Percentiles rank a stretch among this genome's conserved stretches.
phyloP scores from a whole-genome alignment of 2,329 filamentous ascomycete species.

The Penicillium frequentans region DNA sequence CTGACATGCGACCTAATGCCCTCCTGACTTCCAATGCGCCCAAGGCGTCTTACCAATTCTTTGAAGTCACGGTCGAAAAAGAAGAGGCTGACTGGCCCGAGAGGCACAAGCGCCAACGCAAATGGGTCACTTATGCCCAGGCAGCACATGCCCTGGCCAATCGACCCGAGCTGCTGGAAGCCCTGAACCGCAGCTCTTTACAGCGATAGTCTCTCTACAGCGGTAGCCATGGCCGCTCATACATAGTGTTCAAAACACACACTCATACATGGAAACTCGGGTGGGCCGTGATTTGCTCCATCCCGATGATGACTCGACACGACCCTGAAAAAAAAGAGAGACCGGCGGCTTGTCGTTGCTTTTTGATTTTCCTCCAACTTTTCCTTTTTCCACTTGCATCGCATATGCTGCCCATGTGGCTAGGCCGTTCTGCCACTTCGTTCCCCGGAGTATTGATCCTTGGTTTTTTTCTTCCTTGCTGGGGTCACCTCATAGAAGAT shows the following conservation, averaged over 20 bases:
- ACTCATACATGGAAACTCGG: slow-evolving; percentile 10
- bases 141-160: slow-evolving; percentile 74
- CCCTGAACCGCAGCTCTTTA: slow-evolving; percentile 77
- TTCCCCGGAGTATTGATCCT: neutral
- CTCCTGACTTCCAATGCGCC: slow-evolving; percentile 61
- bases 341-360: slow-evolving; percentile 18
- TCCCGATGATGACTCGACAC: slow-evolving; percentile 23
- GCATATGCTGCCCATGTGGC: slow-evolving; percentile 8
- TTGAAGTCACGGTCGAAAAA: slow-evolving; percentile 80
- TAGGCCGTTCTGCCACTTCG: slow-evolving; percentile 7
- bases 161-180: slow-evolving; percentile 85
- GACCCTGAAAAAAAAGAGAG: slow-evolving; percentile 19
- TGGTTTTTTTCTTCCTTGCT: slow-evolving; percentile 5
- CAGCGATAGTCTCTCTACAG: slow-evolving; percentile 61
- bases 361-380: slow-evolving; percentile 9
- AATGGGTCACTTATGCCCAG: slow-evolving; percentile 84
- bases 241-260: slow-evolving; percentile 4
- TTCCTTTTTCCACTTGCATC: slow-evolving; percentile 12
- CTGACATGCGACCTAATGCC: slow-evolving; percentile 67
- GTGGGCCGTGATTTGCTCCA: slow-evolving; percentile 3
- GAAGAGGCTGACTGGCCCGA: slow-evolving; percentile 92
- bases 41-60: slow-evolving; percentile 62
- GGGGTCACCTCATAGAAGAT: slow-evolving; percentile 10
- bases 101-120: slow-evolving; percentile 82
- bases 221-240: slow-evolving; percentile 28